Conservation (phyloP, 176 grass and related monocot species). For the Hsuehochloa calcarea region DNA sequence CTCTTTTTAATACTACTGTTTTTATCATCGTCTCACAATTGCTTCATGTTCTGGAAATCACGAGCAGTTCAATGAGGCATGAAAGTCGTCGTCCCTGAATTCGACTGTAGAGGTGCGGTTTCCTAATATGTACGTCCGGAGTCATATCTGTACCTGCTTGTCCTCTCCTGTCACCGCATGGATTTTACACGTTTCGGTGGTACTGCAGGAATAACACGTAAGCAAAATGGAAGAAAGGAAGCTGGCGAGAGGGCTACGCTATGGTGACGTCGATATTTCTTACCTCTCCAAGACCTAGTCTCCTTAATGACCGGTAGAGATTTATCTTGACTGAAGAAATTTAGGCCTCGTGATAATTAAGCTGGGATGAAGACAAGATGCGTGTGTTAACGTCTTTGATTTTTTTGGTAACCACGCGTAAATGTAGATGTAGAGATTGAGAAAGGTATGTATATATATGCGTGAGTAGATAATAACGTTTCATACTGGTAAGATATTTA, state of each 20-base stretch:
- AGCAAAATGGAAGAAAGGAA: background rate
- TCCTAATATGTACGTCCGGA: background rate
- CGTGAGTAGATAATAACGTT: background rate
- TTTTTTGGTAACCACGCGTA: background rate
- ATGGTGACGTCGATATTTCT: background rate
- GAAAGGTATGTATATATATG: too few species aligned
- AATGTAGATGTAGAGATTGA: background rate
- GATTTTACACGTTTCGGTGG: background rate
- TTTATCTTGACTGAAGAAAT: background rate
- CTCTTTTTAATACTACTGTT: too few species aligned
- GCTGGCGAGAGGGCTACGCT: background rate
- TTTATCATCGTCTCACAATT: too few species aligned
- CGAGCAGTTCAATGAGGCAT: background rate
- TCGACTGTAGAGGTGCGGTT: background rate
- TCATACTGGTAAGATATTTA: too few species aligned
- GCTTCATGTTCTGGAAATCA: too few species aligned
- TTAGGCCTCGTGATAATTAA: background rate
- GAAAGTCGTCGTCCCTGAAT: constrained; percentile 9
- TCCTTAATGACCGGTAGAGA: background rate
- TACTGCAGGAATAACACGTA: background rate
- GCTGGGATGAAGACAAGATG: background rate
- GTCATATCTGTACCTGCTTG: background rate
- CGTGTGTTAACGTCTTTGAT: background rate
- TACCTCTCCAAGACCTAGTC: too few species aligned
- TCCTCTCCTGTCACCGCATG: background rate